Conservation (phyloP, 169 alveolate species). For the Plasmodium ovale region DNA sequence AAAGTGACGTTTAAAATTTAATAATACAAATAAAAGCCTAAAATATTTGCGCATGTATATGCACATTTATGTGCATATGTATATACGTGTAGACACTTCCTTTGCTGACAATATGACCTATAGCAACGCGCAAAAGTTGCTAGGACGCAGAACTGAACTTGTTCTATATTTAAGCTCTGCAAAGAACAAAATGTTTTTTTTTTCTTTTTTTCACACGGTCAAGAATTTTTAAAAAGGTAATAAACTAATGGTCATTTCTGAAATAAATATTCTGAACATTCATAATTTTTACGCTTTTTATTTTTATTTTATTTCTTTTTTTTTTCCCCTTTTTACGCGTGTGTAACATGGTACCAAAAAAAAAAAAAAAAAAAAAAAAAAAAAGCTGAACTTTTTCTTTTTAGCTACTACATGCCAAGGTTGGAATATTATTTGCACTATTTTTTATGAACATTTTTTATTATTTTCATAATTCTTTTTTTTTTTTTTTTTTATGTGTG, state of each 20-base stretch:
- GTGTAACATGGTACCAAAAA: constrained; percentile 9
- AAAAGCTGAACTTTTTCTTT: neutral
- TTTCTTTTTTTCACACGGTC: constrained; percentile 28
- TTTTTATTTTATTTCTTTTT: constrained; percentile 23
- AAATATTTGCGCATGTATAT: constrained; percentile 2
- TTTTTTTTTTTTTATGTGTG: constrained; percentile 42
- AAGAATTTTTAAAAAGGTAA: constrained; percentile 1
- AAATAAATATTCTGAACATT: constrained; percentile 43
- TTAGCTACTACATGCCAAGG: constrained; percentile 2
- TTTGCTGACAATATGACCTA: neutral
- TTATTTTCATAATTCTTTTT: constrained; percentile 4
- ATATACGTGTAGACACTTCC: neutral
- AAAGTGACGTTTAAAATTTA: constrained; percentile 5
- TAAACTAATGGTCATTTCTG: constrained; percentile 8
- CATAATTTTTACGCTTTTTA: constrained; percentile 14
- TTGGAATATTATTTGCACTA: constrained; percentile 27
- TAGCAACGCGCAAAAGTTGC: neutral
- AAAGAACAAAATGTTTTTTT: constrained; percentile 5
- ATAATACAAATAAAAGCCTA: constrained; percentile 1
- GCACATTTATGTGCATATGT: neutral
- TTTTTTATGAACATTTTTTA: constrained; percentile 2
- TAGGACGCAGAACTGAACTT: constrained; percentile 2
- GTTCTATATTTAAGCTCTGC: constrained; percentile 32
- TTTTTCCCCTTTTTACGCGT: constrained; percentile 21
- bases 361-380: constrained; percentile 22